Base-by-base conservation (phyloP, 139 green algal genomes). In the Chlamydomonas sphaeroides region DNA sequence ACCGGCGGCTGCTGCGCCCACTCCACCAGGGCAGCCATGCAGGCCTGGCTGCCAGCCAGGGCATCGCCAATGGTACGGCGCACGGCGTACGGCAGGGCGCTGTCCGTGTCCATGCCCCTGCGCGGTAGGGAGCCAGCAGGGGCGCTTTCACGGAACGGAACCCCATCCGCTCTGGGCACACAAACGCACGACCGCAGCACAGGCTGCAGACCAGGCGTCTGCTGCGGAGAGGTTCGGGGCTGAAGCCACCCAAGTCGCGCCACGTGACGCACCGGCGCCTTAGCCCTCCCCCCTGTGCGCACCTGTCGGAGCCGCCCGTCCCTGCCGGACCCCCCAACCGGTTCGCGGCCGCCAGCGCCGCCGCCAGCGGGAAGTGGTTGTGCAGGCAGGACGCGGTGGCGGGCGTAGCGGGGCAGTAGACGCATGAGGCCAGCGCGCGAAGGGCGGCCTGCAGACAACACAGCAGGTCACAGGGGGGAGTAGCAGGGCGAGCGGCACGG, bases 311-410 rank as follows among this genome's bases (percentile, higher is more conserved):
- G 69, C 48, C 48, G n/a, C 48, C 51, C 20, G 20, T 51, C 23
- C 71, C 62, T 32, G 41, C 69, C 69, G 28, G 56, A 26, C n/a
- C 33, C 8, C 63, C 63, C 33, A 68, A 69, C 8, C 74, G 74
- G 23, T 23, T 71, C 1, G 74, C 61, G 30, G 74, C 39, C 30
- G 38, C 59, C 74, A 80, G 59, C 18, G 74, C 74, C 41, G 42
- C 76, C 7, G 81, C 81, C n/a, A 90, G 63, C 3, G 86, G 86
- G 38, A 87, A 90, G 59, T 90, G 86, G 1, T 77, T 74, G 11
- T 32, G 51, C 10, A 85, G 35, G 17, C 36, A 48, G 25, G 78
- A 76, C 28, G 51, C 51, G 18, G 74, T 85, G 7, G 45, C 51
- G 33, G 73, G 53, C 5, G 36, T 80, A 11, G 75, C 30, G 26